These are phyloP conservation scores for Phylloporus rhodoxanthus DNA, from an alignment of 768 basidiomycete genomes.

Conservation along the genomic window DNA sequence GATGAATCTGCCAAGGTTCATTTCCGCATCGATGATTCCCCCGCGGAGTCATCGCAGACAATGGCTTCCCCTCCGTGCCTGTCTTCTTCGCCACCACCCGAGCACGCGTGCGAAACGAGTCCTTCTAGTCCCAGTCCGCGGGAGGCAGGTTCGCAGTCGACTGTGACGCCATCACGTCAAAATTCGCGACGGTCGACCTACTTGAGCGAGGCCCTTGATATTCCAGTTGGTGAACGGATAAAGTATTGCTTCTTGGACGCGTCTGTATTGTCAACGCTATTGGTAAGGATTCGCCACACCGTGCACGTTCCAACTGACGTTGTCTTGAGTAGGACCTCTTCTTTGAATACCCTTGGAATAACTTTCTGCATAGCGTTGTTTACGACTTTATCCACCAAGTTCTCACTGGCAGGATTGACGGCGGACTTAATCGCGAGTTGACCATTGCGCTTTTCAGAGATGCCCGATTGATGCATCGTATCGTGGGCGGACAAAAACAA, in stretches of 20 bases:
- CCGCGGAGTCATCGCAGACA: conserved; percentile 28
- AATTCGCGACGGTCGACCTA: conserved; percentile 45
- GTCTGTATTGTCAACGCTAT: conserved; percentile 64
- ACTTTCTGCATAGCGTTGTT: conserved; percentile 93
- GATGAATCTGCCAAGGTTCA: conserved; percentile 47
- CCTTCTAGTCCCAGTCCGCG: conserved; percentile 24
- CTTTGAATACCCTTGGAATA: conserved; percentile 96
- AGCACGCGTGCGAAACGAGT: conserved; percentile 27
- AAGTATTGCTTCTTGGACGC: conserved; percentile 75
- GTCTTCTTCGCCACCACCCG: conserved; percentile 27
- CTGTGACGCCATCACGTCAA: conserved; percentile 47
- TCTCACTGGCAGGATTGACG: conserved; percentile 78
- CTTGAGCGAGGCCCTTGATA: conserved; percentile 31
- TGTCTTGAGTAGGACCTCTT: conserved; percentile 66
- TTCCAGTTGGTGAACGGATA: conserved; percentile 70
- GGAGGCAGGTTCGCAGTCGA: conserved; percentile 28
- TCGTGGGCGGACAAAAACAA: conserved; percentile 76
- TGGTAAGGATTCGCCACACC: conserved; percentile 47
- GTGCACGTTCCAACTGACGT: conserved; percentile 1
- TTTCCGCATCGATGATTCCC: conserved; percentile 24
- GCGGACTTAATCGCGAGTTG: conserved; percentile 79
- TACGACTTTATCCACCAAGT: conserved; percentile 96
- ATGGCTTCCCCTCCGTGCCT: conserved; percentile 27
- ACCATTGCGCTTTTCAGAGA: conserved; percentile 83
- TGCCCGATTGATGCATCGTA: conserved; percentile 73